Evolutionary conservation across 371 early-diverging fungal genomes (phyloP).

Genomic region (Cokeromyces recurvatus): DNA sequence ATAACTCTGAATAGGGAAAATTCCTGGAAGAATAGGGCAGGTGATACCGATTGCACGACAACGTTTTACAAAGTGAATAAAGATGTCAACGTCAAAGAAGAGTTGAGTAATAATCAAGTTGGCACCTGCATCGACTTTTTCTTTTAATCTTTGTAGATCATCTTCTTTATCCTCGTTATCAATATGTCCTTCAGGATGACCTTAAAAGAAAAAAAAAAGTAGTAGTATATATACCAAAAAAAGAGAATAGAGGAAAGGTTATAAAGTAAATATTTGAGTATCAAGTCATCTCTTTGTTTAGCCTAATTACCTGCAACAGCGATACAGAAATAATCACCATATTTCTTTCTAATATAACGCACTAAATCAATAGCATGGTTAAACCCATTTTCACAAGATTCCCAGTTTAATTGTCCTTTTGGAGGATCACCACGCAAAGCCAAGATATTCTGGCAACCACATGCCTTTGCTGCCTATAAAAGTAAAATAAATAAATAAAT

Average conservation of each 20-base stretch:
- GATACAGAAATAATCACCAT: constrained; percentile 94
- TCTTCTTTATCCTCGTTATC: constrained; percentile 68
- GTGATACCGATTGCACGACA: constrained; percentile 77
- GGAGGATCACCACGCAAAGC: constrained; percentile 96
- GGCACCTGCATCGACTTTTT: constrained; percentile 89
- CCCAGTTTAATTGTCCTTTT: constrained; percentile 77
- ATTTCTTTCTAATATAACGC: constrained; percentile 79
- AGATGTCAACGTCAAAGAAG: constrained; percentile 89
- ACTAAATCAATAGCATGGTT: constrained; percentile 83
- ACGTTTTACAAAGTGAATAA: constrained; percentile 71
- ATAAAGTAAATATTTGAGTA: no score
- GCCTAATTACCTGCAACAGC: constrained; percentile 76
- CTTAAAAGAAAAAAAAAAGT: no score
- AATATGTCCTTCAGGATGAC: constrained; percentile 89
- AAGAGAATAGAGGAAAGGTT: no score
- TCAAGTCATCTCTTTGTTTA: background rate
- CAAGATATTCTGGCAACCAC: constrained; percentile 93
- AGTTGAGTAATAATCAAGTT: constrained; percentile 92
- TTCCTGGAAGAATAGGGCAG: constrained; percentile 90
- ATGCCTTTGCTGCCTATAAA: constrained; percentile 75
- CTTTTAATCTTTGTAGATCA: constrained; percentile 76
- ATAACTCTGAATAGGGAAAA: constrained; percentile 94
- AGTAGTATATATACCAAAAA: no score
- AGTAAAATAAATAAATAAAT: background rate
- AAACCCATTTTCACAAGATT: constrained; percentile 78